phyloP scores from a whole-genome alignment of 805 yeast species.

The Candida alai region DNA sequence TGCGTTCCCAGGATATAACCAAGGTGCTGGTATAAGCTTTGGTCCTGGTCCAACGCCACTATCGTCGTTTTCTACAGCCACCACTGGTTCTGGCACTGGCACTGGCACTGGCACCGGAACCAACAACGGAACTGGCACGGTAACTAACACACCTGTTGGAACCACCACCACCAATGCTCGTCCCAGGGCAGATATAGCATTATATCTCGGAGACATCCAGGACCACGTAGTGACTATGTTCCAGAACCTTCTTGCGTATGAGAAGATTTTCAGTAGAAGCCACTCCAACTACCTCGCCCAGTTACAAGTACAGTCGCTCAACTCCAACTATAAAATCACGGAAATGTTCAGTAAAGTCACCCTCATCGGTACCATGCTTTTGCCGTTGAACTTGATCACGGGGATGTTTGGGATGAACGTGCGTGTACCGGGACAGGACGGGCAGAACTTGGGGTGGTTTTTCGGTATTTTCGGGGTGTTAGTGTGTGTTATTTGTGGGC shows the following conservation, averaged over 20 bases:
- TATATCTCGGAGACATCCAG: constrained; percentile 92
- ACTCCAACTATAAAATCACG: constrained; percentile 80
- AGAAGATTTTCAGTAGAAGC: constrained; percentile 87
- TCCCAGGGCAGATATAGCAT: constrained; percentile 88
- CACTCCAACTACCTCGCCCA: constrained; percentile 93
- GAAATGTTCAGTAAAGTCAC: constrained; percentile 88
- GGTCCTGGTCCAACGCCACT: background rate
- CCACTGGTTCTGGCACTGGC: constrained; percentile 11
- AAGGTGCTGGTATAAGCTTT: too few relatives aligned
- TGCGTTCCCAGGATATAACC: too few relatives aligned
- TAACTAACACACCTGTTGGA: constrained; percentile 8
- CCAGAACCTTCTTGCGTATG: constrained; percentile 84
- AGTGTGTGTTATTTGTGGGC: constrained; percentile 15
- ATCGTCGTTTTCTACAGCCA: too few relatives aligned
- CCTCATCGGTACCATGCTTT: constrained; percentile 79
- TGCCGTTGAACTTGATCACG: constrained; percentile 86
- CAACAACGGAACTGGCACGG: constrained; percentile 6
- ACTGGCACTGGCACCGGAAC: constrained; percentile 2
- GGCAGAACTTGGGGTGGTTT: constrained; percentile 28
- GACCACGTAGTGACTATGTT: constrained; percentile 96
- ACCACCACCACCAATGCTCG: constrained; percentile 31
- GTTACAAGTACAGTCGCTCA: constrained; percentile 86
- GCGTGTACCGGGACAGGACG: constrained; percentile 65
- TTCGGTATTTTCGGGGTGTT: constrained; percentile 30
- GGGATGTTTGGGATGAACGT: constrained; percentile 98